phyloP scores from a whole-genome alignment of 2,329 filamentous ascomycete species.

The Fusarium coffeatum region DNA sequence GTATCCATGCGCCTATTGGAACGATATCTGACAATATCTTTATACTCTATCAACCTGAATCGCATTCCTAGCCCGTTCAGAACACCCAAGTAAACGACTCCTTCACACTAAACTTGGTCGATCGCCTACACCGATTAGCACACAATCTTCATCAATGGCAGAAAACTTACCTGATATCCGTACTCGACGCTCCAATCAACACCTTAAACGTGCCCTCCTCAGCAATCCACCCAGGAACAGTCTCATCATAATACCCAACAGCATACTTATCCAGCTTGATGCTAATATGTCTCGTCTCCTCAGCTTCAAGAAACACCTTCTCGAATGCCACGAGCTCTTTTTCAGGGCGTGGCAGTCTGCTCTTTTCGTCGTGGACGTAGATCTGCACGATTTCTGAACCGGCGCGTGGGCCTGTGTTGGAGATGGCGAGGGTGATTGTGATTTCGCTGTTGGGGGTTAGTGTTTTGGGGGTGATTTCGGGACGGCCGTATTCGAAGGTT shows the following conservation, averaged over 20 bases:
- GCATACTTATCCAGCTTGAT: constrained; percentile 62
- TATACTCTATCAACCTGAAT: not conserved
- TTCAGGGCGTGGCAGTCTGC: constrained; percentile 71
- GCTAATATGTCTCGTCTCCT: constrained; percentile 64
- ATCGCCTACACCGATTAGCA: constrained; percentile 54
- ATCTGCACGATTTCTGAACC: constrained; percentile 75
- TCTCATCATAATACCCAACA: constrained; percentile 72
- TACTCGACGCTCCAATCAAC: constrained; percentile 70
- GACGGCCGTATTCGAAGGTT: constrained; percentile 71
- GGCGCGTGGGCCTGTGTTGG: constrained; percentile 65
- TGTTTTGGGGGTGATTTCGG: constrained; percentile 60
- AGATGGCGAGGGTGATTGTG: constrained; percentile 61
- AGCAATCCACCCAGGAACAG: constrained; percentile 70
- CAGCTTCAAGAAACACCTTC: constrained; percentile 69
- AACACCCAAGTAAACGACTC: constrained; percentile 76
- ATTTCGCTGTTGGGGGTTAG: constrained; percentile 55
- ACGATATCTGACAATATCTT: not conserved
- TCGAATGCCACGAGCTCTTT: constrained; percentile 79
- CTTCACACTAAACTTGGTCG: constrained; percentile 66
- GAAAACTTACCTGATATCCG: constrained; percentile 68
- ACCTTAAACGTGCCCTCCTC: constrained; percentile 72
- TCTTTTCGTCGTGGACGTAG: constrained; percentile 73
- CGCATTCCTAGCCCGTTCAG: constrained; percentile 44
- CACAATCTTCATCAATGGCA: fast-evolving
- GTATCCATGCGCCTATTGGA: not conserved